Evolutionary conservation across 192 early-diverging fungal species (phyloP).

Genomic region (Mortierella claussenii): DNA sequence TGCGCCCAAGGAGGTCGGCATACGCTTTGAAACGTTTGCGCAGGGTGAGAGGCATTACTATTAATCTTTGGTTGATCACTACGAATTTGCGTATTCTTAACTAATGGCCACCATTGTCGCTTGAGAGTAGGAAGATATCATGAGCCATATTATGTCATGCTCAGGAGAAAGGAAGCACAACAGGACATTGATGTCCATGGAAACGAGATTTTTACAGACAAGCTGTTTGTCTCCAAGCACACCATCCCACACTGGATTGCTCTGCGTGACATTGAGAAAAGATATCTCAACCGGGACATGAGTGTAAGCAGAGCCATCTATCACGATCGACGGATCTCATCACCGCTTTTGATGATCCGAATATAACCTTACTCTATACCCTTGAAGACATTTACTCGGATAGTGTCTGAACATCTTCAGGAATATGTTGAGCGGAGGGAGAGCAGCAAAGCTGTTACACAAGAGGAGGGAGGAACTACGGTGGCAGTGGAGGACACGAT

Average conservation of each 20-base stretch:
- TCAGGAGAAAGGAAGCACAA: conserved; percentile 17
- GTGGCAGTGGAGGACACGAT: too few relatives aligned
- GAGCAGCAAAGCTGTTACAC: background rate
- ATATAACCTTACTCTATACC: too few relatives aligned
- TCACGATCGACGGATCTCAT: too few relatives aligned
- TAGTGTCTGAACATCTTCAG: conserved; percentile 34
- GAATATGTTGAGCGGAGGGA: conserved; percentile 26
- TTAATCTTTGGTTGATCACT: background rate
- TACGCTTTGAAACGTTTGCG: conserved; percentile 64
- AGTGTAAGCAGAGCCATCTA: conserved; percentile 45
- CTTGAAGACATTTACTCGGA: conserved; percentile 35
- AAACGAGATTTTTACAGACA: background rate
- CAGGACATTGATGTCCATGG: background rate
- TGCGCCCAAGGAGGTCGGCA: conserved; percentile 44
- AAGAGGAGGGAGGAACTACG: background rate
- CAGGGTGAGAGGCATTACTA: conserved; percentile 26
- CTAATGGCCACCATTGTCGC: background rate
- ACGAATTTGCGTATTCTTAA: too few relatives aligned
- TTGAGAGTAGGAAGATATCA: conserved; percentile 38
- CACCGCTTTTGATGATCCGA: too few relatives aligned
- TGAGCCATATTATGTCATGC: conserved; percentile 62
- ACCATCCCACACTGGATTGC: conserved; percentile 64
- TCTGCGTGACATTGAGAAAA: conserved; percentile 43
- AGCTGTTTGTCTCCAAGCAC: conserved; percentile 47
- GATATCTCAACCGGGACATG: conserved; percentile 54